phyloP scores from a whole-genome alignment of 2,329 filamentous ascomycete species.

The Alternaria sp. region DNA sequence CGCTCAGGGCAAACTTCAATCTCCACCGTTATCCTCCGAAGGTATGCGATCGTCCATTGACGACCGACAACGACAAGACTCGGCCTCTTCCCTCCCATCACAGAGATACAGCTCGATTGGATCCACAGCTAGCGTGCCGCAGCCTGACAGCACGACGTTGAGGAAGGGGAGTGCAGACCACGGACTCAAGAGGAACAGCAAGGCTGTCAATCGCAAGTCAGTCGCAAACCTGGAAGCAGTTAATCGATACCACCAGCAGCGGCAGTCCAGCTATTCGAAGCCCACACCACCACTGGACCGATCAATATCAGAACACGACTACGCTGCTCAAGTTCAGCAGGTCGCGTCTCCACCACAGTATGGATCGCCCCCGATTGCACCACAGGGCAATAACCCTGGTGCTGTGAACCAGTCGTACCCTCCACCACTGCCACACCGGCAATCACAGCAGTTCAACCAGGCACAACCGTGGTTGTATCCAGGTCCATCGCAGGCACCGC shows the following conservation, averaged over 20 bases:
- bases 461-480: neutral
- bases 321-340: neutral
- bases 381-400: neutral
- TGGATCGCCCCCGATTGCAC: neutral
- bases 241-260: conserved; percentile 18
- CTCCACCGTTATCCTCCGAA: neutral
- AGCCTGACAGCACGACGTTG: conserved; percentile 1
- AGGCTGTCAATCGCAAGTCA: conserved; percentile 8
- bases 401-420: neutral
- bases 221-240: conserved; percentile 8
- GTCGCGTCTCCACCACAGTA: neutral
- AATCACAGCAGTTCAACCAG: conserved; percentile 3
- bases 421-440: conserved; percentile 1
- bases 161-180: conserved; percentile 12
- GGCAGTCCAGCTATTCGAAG: conserved; percentile 6
- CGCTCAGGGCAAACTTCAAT: neutral
- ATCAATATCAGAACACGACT: conserved; percentile 7
- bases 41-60: conserved; percentile 1
- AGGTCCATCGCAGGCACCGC: neutral
- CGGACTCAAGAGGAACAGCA: conserved; percentile 11
- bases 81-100: neutral
- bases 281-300: conserved; percentile 2
- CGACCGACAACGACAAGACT: conserved; percentile 3
- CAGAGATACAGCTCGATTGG: conserved; percentile 2
- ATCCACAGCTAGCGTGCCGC: neutral